Evolutionary conservation across 2,329 filamentous ascomycete species (phyloP).

Genomic region (Penicillium digitatum): DNA sequence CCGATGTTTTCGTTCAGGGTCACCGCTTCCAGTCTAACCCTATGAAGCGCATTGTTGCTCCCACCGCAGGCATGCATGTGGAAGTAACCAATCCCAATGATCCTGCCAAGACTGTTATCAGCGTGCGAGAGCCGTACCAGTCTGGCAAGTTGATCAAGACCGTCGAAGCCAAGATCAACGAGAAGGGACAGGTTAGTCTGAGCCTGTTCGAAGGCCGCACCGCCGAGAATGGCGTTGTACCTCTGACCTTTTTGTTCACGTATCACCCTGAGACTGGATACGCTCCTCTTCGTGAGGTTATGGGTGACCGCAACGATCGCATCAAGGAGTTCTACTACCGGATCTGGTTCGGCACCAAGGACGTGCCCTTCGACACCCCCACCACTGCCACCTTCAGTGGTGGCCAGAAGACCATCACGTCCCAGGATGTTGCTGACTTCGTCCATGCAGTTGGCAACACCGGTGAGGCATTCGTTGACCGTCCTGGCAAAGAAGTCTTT

Average conservation of each 20-base stretch:
- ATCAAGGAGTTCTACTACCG: conserved; percentile 99
- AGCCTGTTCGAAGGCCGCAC: conserved; percentile 92
- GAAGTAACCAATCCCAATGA: conserved; percentile 82
- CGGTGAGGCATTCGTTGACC: conserved; percentile 93
- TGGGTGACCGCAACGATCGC: conserved; percentile 91
- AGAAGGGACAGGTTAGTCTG: conserved; percentile 75
- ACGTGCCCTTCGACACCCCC: conserved; percentile 74
- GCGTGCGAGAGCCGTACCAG: conserved; percentile 79
- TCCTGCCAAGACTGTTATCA: conserved; percentile 76
- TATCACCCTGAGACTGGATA: conserved; percentile 96
- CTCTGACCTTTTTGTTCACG: conserved; percentile 79
- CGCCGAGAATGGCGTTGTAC: conserved; percentile 74
- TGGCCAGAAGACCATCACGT: conserved; percentile 79
- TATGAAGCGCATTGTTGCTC: conserved; percentile 84
- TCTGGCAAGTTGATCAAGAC: conserved; percentile 85
- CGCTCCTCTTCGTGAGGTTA: conserved; percentile 94
- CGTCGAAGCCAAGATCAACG: conserved; percentile 73
- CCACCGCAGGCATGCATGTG: conserved; percentile 78
- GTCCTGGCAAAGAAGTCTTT: conserved; percentile 87
- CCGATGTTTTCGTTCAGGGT: conserved; percentile 90
- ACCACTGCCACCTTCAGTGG: conserved; percentile 88
- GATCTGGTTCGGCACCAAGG: conserved; percentile 90
- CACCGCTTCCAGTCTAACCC: conserved; percentile 98
- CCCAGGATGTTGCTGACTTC: conserved; percentile 94
- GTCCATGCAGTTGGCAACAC: conserved; percentile 98